Base-by-base conservation (phyloP, 2,329 filamentous ascomycete species). In the Xylariaceae sp. region DNA sequence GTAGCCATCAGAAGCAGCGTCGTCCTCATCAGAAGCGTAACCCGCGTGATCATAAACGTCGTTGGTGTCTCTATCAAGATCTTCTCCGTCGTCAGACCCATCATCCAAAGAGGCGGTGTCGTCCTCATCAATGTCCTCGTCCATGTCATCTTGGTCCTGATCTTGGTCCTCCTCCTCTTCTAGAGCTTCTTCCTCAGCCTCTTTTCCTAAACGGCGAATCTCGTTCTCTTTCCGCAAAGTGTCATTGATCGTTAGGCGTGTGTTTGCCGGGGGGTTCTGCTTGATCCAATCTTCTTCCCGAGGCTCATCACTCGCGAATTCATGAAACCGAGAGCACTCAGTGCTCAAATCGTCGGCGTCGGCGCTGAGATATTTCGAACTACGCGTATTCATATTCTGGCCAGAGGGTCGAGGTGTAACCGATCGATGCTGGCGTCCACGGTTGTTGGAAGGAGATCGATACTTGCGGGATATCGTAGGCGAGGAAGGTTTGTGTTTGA, bases 271-370 rank as follows among this genome's bases (percentile, higher is more conserved):
- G 25, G 79, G 73, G 58, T 88, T 85, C 45, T 85, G 82, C 14
- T 73, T 73, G 22, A 94, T 88, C 93, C 93, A 98, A 58, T 95
- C 91, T 47, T 96, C 91, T 50, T 93, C 86, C 47, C 88, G 82
- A 33, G 85, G 76, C 47, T 83, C 77, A 40, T 88, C 90, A 62
- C 86, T 90, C 35, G 88, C 92, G 64, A 97, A 97, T 60, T 95
- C 92, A 64, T 96, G 88, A 62, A 96, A 97, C 39, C 71, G 81
- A 62, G 70, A 82, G 21, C 74, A 73, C 52, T 84, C 79, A 33
- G 70, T 71, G 29, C 70, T 67, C 35, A 80, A 59, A 40, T 80
- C 77, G 27, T 62, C 68, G 5, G 71, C 70, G 46, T 73, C 67
- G 14, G 74, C 77, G 6, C 71, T 73, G 12, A 80, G 64, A 55